Evolutionary conservation across 179 eudicot species (phyloP), one percentile per base, ranked within the genome.

Genomic region (Carnegiea gigantea): DNA sequence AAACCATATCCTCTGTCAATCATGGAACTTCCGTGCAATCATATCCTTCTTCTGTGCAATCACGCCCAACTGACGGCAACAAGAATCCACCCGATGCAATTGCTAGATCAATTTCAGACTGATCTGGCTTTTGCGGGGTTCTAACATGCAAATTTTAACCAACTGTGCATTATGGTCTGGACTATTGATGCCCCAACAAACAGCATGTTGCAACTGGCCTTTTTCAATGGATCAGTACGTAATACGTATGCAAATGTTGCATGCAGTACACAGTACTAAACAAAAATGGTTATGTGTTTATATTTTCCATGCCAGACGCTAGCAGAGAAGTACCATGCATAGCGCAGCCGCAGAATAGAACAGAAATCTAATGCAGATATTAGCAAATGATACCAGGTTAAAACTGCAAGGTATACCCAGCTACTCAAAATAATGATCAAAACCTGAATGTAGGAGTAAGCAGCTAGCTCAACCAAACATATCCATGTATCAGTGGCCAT

Each of bases 11-110:
- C 57, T 51, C 57, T 9, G 18, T 51, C 9, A 51, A 64, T 78
- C 68, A 13, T 74, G 28, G n/a, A 59, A 28, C 4, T 72, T 40
- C 84, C 9, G 40, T 62, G 65, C 40, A 14, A 43, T 51, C 51
- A 59, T 53, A 62, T 6, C n/a, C 9, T 23, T 64, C 75, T 49
- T 64, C 65, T 60, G 24, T 75, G 83, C 79, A 75, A 75, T 80
- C 74, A 38, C 57, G 14, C 57, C 57, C 36, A 33, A 12, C 20
- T 17, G 18, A 17, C 53, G 44, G 9, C 70, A 26, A 38, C 67
- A 76, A 76, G 54, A 40, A 57, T 76, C 57, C 36, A 36, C 21
- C 11, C 38, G 26, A 40, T 4, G 33, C 10, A 4, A 57, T 21
- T 23, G 20, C 28, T 24, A 6, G 17, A 70, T 76, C 65, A 51